These are phyloP conservation scores for Bacterosira constricta DNA, from an alignment of 108 stramenopile species.

Conservation along the genomic window DNA sequence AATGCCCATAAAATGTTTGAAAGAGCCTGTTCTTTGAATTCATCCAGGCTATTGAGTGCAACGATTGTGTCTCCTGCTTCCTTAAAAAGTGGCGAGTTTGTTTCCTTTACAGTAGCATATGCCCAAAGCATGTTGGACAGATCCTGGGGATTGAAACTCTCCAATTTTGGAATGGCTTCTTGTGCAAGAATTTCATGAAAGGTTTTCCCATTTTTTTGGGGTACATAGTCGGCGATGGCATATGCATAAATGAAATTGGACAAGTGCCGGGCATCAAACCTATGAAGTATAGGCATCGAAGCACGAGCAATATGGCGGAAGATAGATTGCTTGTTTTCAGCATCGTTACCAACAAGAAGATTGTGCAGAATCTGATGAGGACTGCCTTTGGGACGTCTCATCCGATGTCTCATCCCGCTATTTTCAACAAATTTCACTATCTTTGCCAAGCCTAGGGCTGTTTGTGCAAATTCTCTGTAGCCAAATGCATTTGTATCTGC, in stretches of 20 bases:
- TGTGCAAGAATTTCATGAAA: neutral
- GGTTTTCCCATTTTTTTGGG: neutral
- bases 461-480: neutral
- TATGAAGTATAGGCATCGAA: neutral
- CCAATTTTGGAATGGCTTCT: too few species aligned
- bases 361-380: neutral
- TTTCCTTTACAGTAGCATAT: neutral
- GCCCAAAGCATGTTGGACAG: constrained; percentile 17
- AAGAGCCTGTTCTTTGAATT: too few species aligned
- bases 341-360: neutral
- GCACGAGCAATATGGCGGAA: neutral
- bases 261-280: neutral
- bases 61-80: neutral
- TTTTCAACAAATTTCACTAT: neutral
- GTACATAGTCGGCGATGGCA: neutral
- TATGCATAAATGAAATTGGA: constrained; percentile 15
- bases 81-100: constrained; percentile 1
- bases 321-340: neutral
- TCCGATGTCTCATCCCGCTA: too few species aligned
- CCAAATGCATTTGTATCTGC: neutral
- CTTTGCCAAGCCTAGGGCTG: neutral
- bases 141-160: too few species aligned
- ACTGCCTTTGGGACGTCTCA: neutral
- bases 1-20: too few species aligned
- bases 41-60: too few species aligned